Base-by-base conservation (phyloP, 352 stramenopile genomes). In the Phytophthora syringae region DNA sequence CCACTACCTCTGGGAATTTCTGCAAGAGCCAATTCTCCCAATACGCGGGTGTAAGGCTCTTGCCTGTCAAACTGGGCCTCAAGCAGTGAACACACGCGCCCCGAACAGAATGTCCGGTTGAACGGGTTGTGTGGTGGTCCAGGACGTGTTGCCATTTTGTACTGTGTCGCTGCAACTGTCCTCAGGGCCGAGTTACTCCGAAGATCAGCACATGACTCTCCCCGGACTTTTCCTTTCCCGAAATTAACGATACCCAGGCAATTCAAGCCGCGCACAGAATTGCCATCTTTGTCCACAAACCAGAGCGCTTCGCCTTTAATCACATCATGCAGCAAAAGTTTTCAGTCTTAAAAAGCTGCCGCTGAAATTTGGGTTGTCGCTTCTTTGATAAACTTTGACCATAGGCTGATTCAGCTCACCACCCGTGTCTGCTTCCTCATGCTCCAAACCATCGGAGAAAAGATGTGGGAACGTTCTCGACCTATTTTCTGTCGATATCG, bases 201-300 rank as follows among this genome's bases (percentile, higher is more conserved):
- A 48, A 94, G 69, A 20, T 67, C 64, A n/a, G 47, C 32, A 45
- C 86, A 94, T 0, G 67, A 70, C 0, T 49, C 44, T 32, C 86
- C 93, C 27, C 74, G 72, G 0, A 27, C 40, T 55, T 84, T 81
- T 3, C 56, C 66, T 53, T 80, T 86, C 9, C 51, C 60, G 2
- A 49, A 60, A 15, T 87, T 60, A 24, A 92, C 70, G 1, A 80
- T 68, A 0, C 79, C 84, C 11, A 76, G 67, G 30, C 86, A 94
- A 53, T 90, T 72, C 24, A 94, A 64, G 60, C 84, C 92, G 2
- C 86, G 82, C 2, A 94, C 79, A 1, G 73, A 84, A 40, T 72
- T 77, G 4, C 77, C 86, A 53, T 94, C 86, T 50, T 89, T 92
- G 56, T 94, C 86, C 21, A 94, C 73, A 47, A 90, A 92, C 86